Base-by-base conservation (phyloP, 1,284 basidiomycete genomes). In the Tilletiopsis washingtonensis region DNA sequence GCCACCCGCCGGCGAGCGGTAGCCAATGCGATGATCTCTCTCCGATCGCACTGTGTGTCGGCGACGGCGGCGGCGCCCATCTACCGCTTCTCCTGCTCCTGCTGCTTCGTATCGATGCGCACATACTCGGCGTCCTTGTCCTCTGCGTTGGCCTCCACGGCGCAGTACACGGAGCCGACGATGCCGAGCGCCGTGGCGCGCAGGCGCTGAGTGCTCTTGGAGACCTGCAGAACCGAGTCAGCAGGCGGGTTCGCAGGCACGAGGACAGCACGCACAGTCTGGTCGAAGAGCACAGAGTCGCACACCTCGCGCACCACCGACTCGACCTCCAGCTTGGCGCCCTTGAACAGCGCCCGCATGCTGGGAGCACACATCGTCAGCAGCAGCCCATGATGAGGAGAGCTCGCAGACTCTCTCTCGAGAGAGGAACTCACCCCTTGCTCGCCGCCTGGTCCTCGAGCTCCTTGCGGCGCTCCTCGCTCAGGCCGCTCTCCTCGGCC, bases 371-470 rank as follows among this genome's bases (percentile, higher is more conserved):
- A 7, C 20, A 9, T 23, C 38, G 38, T 21, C 38, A 45, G 43
- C 12, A 23, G 45, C 6, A 7, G 20, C 24, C 14, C n/a, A 19
- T 24, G 25, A n/a, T 39, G 36, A 11, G 32, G 12, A 12, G 32
- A 11, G 32, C 32, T 34, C 32, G 12, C 32, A 34, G 3, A n/a
- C n/a, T n/a, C n/a, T n/a, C n/a, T 9, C 23, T 36, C 7, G 14
- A 45, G 19, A 9, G 11, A 26, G 6, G 36, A n/a, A 48, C 48
- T 21, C 47, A 40, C 49, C 60, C 62, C 47, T 97, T 97, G 76
- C 94, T 89, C 0, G 94, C 91, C 1, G 93, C 93, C 69, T 90
- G 86, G 67, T 98, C 93, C 71, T 99, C 94, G 2, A 99, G 77
- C 61, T 87, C 84, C 67, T 82, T 82, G 76, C 86, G 85, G 71